phyloP scores from a whole-genome alignment of 2,329 filamentous ascomycete species.

The Alternaria rosae region DNA sequence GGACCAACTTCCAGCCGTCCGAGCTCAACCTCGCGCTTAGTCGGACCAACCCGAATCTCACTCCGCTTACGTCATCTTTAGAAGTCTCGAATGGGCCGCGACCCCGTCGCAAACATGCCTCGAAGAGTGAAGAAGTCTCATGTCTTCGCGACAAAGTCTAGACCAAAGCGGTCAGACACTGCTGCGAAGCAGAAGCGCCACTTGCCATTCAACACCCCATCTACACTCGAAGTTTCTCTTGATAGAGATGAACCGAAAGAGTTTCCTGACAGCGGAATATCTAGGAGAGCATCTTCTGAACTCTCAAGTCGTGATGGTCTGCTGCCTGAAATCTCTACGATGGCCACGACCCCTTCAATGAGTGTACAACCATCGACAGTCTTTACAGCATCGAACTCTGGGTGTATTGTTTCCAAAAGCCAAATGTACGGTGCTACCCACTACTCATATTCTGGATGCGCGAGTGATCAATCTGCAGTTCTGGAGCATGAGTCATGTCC shows the following conservation, averaged over 20 bases:
- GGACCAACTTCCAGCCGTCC: background rate
- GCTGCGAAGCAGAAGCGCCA: background rate
- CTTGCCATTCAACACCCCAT: background rate
- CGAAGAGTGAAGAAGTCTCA: background rate
- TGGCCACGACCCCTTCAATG: background rate
- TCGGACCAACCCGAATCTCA: background rate
- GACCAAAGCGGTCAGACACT: background rate
- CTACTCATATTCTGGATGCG: background rate
- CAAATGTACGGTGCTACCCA: background rate
- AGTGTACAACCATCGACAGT: background rate
- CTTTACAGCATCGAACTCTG: background rate
- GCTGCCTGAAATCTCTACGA: background rate
- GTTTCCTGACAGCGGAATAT: background rate
- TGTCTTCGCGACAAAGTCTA: conserved; percentile 1
- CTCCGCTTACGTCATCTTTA: background rate
- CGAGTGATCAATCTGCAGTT: background rate
- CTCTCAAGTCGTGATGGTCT: background rate
- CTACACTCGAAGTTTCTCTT: background rate
- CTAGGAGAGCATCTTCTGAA: background rate
- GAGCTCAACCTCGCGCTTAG: background rate
- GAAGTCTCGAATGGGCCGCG: background rate
- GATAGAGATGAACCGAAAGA: background rate
- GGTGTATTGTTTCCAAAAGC: background rate
- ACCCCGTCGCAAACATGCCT: background rate
- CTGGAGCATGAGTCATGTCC: background rate